phyloP scores from a whole-genome alignment of 2,329 filamentous ascomycete genomes.

The Clonostachys sp. region DNA sequence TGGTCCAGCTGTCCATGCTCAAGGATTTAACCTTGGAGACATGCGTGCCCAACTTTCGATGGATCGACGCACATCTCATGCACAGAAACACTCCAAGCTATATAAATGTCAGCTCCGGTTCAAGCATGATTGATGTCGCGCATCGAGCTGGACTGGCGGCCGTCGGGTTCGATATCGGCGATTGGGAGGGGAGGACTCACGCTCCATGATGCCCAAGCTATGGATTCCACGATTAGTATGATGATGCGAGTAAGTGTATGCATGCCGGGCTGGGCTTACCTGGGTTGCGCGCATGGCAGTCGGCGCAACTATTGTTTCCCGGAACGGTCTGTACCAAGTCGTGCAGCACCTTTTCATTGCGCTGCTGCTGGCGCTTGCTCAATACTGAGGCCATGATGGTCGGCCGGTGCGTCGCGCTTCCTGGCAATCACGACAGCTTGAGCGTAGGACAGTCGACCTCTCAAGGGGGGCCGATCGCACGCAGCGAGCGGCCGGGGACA shows the following conservation, averaged over 20 bases:
- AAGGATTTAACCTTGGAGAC: slow-evolving; percentile 98
- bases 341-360: slow-evolving; percentile 88
- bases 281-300: slow-evolving; percentile 89
- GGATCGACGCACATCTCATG: slow-evolving; percentile 93
- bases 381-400: slow-evolving; percentile 63
- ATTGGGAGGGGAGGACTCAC: neutral
- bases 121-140: no score
- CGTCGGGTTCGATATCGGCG: neutral
- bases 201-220: slow-evolving; percentile 96
- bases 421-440: no score
- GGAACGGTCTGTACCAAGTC: slow-evolving; percentile 79
- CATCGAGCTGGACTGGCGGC: neutral
- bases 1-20: slow-evolving; percentile 97
- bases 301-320: slow-evolving; percentile 91
- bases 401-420: neutral
- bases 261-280: slow-evolving; percentile 46
- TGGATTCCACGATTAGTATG: neutral
- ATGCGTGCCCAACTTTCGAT: slow-evolving; percentile 95
- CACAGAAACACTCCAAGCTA: slow-evolving; percentile 94
- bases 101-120: neutral
- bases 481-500: no score
- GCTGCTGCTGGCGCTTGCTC: slow-evolving; percentile 96
- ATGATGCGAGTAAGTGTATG: no score
- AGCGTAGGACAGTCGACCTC: no score
- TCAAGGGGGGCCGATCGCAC: no score